These are phyloP conservation scores for Calocera cornea DNA, from an alignment of 768 basidiomycete species.

Conservation along the genomic window DNA sequence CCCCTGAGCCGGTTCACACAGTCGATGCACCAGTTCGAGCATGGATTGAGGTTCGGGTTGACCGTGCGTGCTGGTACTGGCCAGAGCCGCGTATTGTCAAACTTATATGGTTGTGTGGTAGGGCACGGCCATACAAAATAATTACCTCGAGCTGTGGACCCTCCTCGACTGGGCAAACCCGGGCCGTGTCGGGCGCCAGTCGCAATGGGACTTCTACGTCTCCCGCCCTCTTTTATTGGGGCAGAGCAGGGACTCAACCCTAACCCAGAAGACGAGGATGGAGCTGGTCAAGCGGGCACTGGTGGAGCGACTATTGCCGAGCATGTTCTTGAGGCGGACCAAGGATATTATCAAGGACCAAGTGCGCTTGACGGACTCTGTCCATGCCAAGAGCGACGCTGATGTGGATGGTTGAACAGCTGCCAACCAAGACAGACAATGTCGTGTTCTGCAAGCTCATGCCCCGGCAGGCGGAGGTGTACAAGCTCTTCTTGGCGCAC, in stretches of 20 bases:
- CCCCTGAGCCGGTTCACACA: constrained; percentile 45
- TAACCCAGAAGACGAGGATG: constrained; percentile 31
- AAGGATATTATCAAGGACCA: constrained; percentile 56
- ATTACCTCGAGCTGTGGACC: constrained; percentile 82
- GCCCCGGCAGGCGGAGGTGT: constrained; percentile 50
- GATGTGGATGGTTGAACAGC: too few relatives aligned
- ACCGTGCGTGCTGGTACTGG: constrained; percentile 43
- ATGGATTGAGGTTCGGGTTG: constrained; percentile 62
- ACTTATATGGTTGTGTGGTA: not conserved
- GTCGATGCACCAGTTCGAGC: constrained; percentile 60
- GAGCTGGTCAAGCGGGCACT: constrained; percentile 50
- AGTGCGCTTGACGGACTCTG: not conserved
- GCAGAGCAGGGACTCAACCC: constrained; percentile 51
- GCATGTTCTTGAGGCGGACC: constrained; percentile 71
- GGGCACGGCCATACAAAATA: constrained; percentile 64
- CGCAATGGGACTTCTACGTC: constrained; percentile 67
- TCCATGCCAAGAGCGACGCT: too few relatives aligned
- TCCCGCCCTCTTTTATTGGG: constrained; percentile 52
- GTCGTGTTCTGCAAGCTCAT: constrained; percentile 91
- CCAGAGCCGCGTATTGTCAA: constrained; percentile 10
- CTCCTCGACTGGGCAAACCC: constrained; percentile 89
- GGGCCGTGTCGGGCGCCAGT: constrained; percentile 51
- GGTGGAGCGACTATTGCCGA: constrained; percentile 55
- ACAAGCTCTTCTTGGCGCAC: constrained; percentile 54
- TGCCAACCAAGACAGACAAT: constrained; percentile 78